Evolutionary conservation across 202 grass and related monocot species (phyloP), one percentile per base, ranked within the genome.

Genomic region (Schoenoplectus tabernaemontani): DNA sequence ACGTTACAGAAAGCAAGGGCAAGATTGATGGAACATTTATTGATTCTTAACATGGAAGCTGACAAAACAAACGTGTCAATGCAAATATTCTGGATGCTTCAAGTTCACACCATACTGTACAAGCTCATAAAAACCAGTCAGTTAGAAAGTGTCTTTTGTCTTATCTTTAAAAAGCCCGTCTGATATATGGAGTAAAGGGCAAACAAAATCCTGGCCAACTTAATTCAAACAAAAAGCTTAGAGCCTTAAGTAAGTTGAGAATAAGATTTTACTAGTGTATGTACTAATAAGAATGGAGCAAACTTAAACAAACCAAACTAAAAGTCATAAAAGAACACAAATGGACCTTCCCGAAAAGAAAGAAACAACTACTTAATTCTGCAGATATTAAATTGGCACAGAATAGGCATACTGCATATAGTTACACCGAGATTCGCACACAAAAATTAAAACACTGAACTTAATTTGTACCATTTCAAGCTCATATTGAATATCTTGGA

Each of bases 51-150:
- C n/a, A n/a, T n/a, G n/a, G n/a, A n/a, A n/a, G n/a, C n/a, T n/a
- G n/a, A n/a, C n/a, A n/a, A n/a, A n/a, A n/a, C n/a, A n/a, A n/a
- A n/a, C n/a, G n/a, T n/a, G n/a, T n/a, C n/a, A n/a, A n/a, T n/a
- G n/a, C n/a, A 98, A 95, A 66, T 95, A 99, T 64, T 99, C 96
- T 0, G 91, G 86, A 75, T 95, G 96, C 83, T 93, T 95, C 81
- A 99, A 85, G 88, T 95, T 99, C 83, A 99, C 89, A 76, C 92
- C 96, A 64, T 99, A 87, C 92, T 99, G 85, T 68, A 81, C 46
- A 58, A 78, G 5, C 23, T 43, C 64, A 74, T 11, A 32, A 24
- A 74, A 51, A 53, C 23, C 51, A 34, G 26, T 26, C 12, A 51
- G 7, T 34, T 74, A 74, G 15, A 7, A 48, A 74, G 13, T 32